phyloP scores from a whole-genome alignment of 106 monocot genomes.

The Apostasia ramifera region DNA sequence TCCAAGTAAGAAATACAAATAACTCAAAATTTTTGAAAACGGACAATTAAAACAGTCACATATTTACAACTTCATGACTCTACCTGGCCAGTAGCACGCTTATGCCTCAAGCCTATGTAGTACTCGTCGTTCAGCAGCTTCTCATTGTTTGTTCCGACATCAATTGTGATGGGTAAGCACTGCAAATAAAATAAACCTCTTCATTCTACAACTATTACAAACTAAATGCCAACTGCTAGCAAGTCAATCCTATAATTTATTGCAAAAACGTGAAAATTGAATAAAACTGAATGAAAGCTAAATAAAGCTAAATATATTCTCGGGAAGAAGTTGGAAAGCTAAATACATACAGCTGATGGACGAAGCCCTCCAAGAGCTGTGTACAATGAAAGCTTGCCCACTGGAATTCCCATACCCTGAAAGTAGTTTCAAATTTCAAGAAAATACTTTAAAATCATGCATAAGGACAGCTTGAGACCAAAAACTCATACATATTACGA shows the following conservation, averaged over 20 bases:
- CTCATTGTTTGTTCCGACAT: slow-evolving; percentile 94
- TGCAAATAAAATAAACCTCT: slow-evolving; percentile 10
- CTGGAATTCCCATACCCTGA: slow-evolving; percentile 87
- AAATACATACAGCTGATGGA: slow-evolving; percentile 33
- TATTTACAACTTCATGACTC: too few species aligned
- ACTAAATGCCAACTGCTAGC: too few species aligned
- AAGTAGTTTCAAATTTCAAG: slow-evolving; percentile 7
- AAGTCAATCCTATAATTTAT: too few species aligned
- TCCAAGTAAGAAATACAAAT: background rate
- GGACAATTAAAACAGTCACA: too few species aligned
- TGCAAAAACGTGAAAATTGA: too few species aligned
- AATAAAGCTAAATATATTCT: too few species aligned
- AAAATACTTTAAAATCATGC: background rate
- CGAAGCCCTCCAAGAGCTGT: slow-evolving; percentile 37
- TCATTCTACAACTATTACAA: too few species aligned
- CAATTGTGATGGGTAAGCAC: slow-evolving; percentile 90
- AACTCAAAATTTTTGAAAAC: background rate
- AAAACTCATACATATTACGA: background rate
- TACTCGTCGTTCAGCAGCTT: slow-evolving; percentile 70
- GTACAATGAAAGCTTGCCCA: slow-evolving; percentile 46
- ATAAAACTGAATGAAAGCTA: too few species aligned
- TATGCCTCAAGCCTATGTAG: slow-evolving; percentile 81
- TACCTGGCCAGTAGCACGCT: slow-evolving; percentile 76
- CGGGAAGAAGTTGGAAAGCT: background rate
- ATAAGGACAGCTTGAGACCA: background rate